Evolutionary conservation across 495 filamentous ascomycete genomes (phyloP), one percentile per base, ranked within the genome.

Genomic region (Annulohypoxylon nitens): DNA sequence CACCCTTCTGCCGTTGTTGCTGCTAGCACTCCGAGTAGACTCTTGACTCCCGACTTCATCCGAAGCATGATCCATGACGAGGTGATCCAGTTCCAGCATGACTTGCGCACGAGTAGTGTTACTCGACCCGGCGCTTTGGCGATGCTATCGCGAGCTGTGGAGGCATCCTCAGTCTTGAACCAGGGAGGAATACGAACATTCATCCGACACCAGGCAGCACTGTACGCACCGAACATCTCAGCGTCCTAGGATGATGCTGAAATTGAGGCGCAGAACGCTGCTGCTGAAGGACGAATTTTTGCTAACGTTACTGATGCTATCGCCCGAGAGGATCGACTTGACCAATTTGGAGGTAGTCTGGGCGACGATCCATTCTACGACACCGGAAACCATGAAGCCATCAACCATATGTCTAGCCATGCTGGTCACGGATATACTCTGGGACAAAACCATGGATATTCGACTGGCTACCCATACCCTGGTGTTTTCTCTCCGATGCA

Each of bases 281-380:
- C 63, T 23, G 67, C 67, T 14, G 62, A 67, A 10, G 51, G 63
- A 2, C 30, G 53, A 30, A 39, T 70, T 25, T 63, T 67, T 26
- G 34, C 11, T 0, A 58, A 45, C 0, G 43, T 70, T 9, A 8
- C 47, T 9, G 25, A 41, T 4, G 67, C 62, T 16, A 48, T 70
- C 37, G 36, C 61, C 9, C 45, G 20, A 4, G 51, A 68, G 23
- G 45, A 67, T 12, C 41, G 51, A 8, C 8, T 58, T n/a, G 59
- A 37, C 18, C 51, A 55, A 6, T 33, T 18, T 12, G 57, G 25
- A 10, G 37, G 37, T 26, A n/a, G 4, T 1, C 6, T 65, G 6
- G 61, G 43, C 9, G 61, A 74, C 7, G 72, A 75, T 47, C 72
- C 72, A 4, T 75, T 75, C 63, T 67, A 70, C 23, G 48, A 63